Evolutionary conservation across 2,329 filamentous ascomycete species (phyloP).

Genomic region (Cadophora sp.): DNA sequence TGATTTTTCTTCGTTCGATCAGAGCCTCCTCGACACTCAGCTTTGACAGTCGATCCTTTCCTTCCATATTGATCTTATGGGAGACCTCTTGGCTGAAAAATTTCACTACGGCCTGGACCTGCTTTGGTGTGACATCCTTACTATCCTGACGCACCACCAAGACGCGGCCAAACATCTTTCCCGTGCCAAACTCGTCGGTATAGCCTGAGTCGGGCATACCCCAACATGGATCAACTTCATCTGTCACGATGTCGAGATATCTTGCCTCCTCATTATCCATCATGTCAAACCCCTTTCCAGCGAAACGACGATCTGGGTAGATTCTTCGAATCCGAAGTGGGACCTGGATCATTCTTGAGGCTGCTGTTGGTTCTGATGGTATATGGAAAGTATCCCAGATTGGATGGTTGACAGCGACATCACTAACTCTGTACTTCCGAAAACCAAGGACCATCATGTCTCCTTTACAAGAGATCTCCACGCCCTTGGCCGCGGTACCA

Average conservation of each 20-base stretch:
- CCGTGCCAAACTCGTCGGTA: background rate
- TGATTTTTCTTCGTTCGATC: background rate
- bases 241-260: background rate
- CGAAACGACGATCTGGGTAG: background rate
- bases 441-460: background rate
- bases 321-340: background rate
- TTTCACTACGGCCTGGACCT: constrained; percentile 7
- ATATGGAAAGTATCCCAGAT: background rate
- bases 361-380: background rate
- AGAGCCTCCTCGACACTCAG: background rate
- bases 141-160: constrained; percentile 14
- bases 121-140: constrained; percentile 6
- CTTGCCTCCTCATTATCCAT: background rate
- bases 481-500: background rate
- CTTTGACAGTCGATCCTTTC: background rate
- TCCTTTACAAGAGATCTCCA: background rate
- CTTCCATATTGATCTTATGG: background rate
- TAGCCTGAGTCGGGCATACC: background rate
- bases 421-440: background rate
- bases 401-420: background rate
- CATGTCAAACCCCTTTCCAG: background rate
- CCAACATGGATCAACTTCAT: background rate
- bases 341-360: background rate
- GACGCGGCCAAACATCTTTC: background rate
- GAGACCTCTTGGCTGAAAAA: constrained; percentile 1